A percentile compares a stretch with the other conserved stretches of the same genome.
Conservation (phyloP, 352 stramenopile genomes). For the Phytophthora pisi region DNA sequence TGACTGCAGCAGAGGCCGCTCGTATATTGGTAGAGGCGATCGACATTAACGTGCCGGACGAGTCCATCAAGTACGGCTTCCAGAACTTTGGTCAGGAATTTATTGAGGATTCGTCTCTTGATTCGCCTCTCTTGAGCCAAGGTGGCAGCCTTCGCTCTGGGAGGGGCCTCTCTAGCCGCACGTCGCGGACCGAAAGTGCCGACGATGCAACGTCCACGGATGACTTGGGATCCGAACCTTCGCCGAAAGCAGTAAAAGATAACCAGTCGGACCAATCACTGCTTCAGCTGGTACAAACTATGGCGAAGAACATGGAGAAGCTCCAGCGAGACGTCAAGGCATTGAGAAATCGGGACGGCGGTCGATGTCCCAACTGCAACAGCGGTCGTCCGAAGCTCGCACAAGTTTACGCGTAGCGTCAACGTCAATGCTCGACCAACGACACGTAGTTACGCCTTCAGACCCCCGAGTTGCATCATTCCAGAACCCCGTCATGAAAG, state of each 20-base stretch:
- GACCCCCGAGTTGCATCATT: background rate
- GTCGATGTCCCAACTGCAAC: background rate
- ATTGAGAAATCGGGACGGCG: background rate
- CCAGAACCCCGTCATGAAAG: background rate
- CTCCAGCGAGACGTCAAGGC: background rate
- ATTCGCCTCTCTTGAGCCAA: background rate
- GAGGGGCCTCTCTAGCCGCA: background rate
- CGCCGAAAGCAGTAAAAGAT: background rate
- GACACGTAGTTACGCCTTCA: background rate
- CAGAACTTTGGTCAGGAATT: constrained; percentile 1
- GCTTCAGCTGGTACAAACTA: background rate
- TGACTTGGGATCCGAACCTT: background rate
- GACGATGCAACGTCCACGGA: background rate
- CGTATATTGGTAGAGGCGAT: constrained; percentile 5
- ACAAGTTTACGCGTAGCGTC: background rate
- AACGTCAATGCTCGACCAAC: background rate
- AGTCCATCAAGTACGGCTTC: constrained; percentile 18
- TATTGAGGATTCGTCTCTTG: background rate
- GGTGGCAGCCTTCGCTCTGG: background rate
- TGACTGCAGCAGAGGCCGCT: constrained; percentile 1
- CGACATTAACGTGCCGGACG: constrained; percentile 1
- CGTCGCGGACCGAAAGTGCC: background rate
- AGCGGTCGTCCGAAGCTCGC: background rate
- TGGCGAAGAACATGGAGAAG: constrained; percentile 2
- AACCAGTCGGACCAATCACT: background rate